Base-by-base conservation (phyloP, 768 basidiomycete genomes). In the Hericium rajendrae region DNA sequence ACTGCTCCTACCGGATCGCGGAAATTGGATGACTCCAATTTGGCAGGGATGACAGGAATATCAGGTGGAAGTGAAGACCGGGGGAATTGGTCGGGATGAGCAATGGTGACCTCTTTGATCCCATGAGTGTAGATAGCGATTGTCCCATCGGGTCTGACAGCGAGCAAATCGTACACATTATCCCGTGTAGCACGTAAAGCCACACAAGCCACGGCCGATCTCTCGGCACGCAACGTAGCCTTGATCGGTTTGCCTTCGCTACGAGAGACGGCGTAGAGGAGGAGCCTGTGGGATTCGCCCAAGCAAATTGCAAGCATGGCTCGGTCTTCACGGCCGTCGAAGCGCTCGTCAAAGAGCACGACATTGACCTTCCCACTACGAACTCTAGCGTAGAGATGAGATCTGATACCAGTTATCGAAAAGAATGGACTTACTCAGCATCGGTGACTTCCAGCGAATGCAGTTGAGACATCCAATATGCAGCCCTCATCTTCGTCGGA, bases 381-480 rank as follows among this genome's bases (percentile, higher is more conserved):
- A 49, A 5, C 58, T 41, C 67, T 55, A 61, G 5, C 46, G 20
- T 22, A 46, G 1, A 24, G 13, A 43, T 32, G 5, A 49, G 40
- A 26, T 13, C 58, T 53, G 28, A 28, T 38, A 28, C 9, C 61
- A 41, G 48, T 26, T 16, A 18, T 50, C 37, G 26, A 46, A 51
- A 0, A 28, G 13, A 59, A 39, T 57, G 24, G 26, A 53, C 69
- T 72, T 66, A 90, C 89, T 81, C 78, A 48, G 65, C 65, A 50
- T 70, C 66, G 0, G 74, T 61, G 16, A 83, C 72, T n/a, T 78
- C 72, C 54, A 78, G 75, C 13, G 77, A 73, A 54, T 75, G 68
- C 15, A 91, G 60, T 53, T 71, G 76, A 62, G 90, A 82, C 70
- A 85, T 80, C 88, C 89, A 91, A 65, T 82, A 86, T 0, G 82